These are phyloP conservation scores for Tieghemostelium lacteum DNA, from an alignment of 78 protist species.

Conservation along the genomic window DNA sequence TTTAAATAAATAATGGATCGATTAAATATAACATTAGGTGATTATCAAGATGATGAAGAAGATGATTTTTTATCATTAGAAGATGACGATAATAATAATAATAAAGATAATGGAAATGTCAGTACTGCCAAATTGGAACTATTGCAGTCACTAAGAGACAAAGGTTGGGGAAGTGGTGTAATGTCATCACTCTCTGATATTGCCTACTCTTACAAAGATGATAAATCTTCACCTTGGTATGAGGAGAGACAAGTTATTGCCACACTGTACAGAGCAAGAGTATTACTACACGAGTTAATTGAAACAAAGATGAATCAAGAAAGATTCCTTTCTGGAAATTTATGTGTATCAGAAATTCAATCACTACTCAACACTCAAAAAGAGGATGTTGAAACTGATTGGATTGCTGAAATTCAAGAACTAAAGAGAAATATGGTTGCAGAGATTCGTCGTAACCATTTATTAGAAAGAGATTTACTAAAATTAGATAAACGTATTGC, in stretches of 20 bases:
- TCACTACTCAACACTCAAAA: conserved; percentile 72
- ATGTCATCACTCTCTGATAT: neutral
- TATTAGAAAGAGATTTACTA: conserved; percentile 77
- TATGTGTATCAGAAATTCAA: conserved; percentile 66
- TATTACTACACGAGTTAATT: conserved; percentile 42
- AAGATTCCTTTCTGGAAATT: conserved; percentile 46
- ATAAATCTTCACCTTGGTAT: conserved; percentile 62
- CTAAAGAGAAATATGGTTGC: conserved; percentile 81
- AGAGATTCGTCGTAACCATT: conserved; percentile 80
- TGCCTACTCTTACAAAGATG: conserved; percentile 11
- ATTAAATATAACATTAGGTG: neutral
- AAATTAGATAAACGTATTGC: conserved; percentile 85
- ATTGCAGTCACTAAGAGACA: conserved; percentile 22
- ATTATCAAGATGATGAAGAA: neutral
- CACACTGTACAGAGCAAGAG: conserved; percentile 37
- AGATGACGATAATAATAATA: conserved; percentile 9
- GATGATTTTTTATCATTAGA: conserved; percentile 1
- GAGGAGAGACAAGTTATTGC: conserved; percentile 70
- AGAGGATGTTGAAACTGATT: conserved; percentile 64
- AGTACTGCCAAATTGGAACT: neutral
- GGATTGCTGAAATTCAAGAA: conserved; percentile 81
- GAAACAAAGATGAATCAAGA: conserved; percentile 47
- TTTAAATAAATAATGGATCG: neutral
- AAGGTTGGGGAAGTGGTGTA: conserved; percentile 24
- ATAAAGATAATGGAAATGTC: neutral